Base-by-base conservation (phyloP, 1,284 basidiomycete species). In the Cutaneotrichosporon curvatum region DNA sequence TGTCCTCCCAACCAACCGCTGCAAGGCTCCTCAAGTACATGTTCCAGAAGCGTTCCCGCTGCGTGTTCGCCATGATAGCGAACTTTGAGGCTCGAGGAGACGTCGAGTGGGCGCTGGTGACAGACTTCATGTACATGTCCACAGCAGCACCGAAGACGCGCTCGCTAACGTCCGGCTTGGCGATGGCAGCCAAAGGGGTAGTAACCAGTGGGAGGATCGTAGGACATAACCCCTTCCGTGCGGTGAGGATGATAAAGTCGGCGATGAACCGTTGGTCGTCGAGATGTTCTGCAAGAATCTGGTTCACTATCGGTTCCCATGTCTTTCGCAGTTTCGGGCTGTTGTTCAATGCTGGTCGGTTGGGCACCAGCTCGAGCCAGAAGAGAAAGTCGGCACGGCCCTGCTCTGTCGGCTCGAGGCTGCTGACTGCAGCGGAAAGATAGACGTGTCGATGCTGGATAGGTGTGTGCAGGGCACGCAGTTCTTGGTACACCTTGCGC, bases 351-450 rank as follows among this genome's bases (percentile, higher is more conserved):
- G 65, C 64, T 0, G 59, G 60, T 32, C 64, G 55, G 37, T 67
- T 67, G 2, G 66, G 62, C 35, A 60, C 57, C 19, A 67, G 53
- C n/a, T 49, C 48, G 20, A 68, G 46, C 66, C 65, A 68, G 34
- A 59, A 55, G 8, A 68, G 40, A 35, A 62, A 63, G 19, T 47
- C 28, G 7, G 35, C 43, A 9, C 41, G 47, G 9, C 51, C 50
- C 22, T 58, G 50, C 3, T 43, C 37, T 8, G 38, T 45, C 15
- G 36, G 32, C 12, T 37, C 22, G 8, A 47, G 38, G 10, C 16
- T 20, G 9, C 40, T 18, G 14, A 59, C 15, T 4, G 63, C 64
- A 4, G 64, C 54, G 12, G 43, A 31, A 20, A 66, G 56, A 37
- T 68, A 68, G 8, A 59, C 34, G 28, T 51, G 43, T 20, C 66